Base-by-base conservation (phyloP, 139 green algal genomes). In the Edaphochlamys debaryana region DNA sequence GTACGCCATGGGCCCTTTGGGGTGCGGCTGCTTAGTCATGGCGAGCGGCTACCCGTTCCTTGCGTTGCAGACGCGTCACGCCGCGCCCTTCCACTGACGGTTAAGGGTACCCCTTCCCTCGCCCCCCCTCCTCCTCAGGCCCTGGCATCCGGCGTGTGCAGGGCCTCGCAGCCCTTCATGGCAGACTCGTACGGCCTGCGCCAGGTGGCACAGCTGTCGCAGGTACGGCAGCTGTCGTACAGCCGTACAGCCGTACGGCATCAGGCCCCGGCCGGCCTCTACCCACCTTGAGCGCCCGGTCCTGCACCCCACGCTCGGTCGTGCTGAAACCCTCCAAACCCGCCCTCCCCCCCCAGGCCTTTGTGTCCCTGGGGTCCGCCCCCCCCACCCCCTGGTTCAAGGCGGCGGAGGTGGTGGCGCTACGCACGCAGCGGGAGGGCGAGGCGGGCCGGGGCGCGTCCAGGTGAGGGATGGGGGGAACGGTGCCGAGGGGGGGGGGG, bases 391-490 rank as follows among this genome's bases (percentile, higher is more conserved):
- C 32, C 42, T 82, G 76, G 76, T 42, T 82, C 34, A 32, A 36
- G 32, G 40, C 76, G 6, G 76, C 63, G 2, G 76, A 82, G 76
- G 1, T 73, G 41, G 63, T 82, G 42, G 76, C 63, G 42, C 42
- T 82, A 42, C 62, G 76, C 29, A 50, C 62, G 2, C 62, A 82
- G 63, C 60, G 45, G n/a, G 42, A 82, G 30, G 48, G 76, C 62
- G 60, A 34, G 56, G 52, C 36, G 25, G 71, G 34, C 32, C 20
- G 36, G 4, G 19, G 15, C 29, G 72, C 52, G 0, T 48, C 34
- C 25, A 37, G 72, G 73, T 80, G 56, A 27, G 48, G n/a, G 48
- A 48, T 4, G 40, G 17, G 48, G 48, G 30, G 42, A 11, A 1
- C 13, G 69, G 29, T 17, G 45, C n/a, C 6, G 4, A 34, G 45